Conservation (phyloP, 345 rosid genomes). For the Camelina hispida region DNA sequence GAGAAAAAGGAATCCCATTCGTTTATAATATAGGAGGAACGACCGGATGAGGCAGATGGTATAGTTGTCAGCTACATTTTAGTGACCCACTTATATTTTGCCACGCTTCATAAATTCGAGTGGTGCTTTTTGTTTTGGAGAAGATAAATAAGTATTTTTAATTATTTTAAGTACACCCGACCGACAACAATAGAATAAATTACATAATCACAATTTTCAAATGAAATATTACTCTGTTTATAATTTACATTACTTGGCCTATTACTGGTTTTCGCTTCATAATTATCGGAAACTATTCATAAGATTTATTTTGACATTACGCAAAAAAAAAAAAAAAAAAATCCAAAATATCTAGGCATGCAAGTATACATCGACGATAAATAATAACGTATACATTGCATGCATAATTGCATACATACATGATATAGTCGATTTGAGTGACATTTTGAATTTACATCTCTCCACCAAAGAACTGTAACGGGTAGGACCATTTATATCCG, state of each 20-base stretch:
- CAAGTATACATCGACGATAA: too few species aligned
- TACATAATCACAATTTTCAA: background rate
- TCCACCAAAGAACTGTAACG: background rate
- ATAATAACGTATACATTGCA: too few species aligned
- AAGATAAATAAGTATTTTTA: background rate
- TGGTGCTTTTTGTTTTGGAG: constrained; percentile 3
- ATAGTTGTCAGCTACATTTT: constrained; percentile 22
- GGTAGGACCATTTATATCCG: constrained; percentile 25
- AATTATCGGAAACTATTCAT: background rate
- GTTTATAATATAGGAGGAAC: constrained; percentile 21
- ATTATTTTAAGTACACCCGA: constrained; percentile 7
- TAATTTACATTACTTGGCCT: background rate
- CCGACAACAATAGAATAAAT: constrained; percentile 22
- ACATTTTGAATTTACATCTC: background rate
- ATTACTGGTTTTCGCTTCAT: background rate
- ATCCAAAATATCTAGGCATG: too few species aligned
- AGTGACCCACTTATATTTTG: constrained; percentile 11
- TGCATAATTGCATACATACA: background rate
- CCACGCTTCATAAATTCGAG: constrained; percentile 14
- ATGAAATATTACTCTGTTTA: background rate
- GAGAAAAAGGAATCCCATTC: background rate
- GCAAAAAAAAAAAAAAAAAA: too few species aligned
- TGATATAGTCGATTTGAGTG: constrained; percentile 6
- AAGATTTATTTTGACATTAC: background rate
- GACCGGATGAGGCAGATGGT: background rate